Evolutionary conservation across 2,329 filamentous ascomycete genomes (phyloP), one percentile per base, ranked within the genome.

Genomic region (Trichoderma harzianum): DNA sequence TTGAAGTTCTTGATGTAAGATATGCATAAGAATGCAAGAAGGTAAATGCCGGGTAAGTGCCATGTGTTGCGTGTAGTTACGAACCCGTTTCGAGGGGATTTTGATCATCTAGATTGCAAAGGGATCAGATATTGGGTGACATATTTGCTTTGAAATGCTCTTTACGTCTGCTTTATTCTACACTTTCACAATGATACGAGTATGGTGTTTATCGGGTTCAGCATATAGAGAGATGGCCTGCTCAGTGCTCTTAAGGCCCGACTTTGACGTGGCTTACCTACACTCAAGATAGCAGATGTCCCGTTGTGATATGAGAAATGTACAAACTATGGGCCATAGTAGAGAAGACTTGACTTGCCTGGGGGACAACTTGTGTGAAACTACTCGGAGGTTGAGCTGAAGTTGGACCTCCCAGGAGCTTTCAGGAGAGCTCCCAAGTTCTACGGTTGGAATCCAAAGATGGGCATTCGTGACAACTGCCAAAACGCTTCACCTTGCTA

Each of bases 181-280:
- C 21, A 7, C 4, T 24, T 32, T 32, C 30, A 32, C 8, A 3
- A 32, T 32, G 30, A 32, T 32, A 32, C 30, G 30, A 32, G 30
- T 10, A 10, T 32, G 7, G 34, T 36, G 12, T 36, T 14, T 47
- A 43, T 3, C 32, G 3, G 14, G 39, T n/a, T n/a, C 7, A 7
- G 3, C n/a, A 12, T 24, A 24, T 24, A 12, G 47, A 14, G 0
- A 14, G 47, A 53, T 53, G 47, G 5, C n/a, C 47, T 53, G n/a
- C 12, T 53, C 5, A 21, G 47, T 53, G 11, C 5, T 53, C 47
- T 1, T 2, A 24, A 3, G 1, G n/a, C 47, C 43, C 14, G 47
- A 14, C 5, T 14, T 53, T 21, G 14, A 0, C 5, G 11, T 1
- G 18, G 3, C 0, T 0, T 53, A 3, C 47, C 11, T 24, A 7